Conservation (phyloP, 176 grass and related monocot species). For the sorghum (Sorghum bicolor) region Sorghum_bicolor_NCBIv3 NC_012871.2:57165001-57165500, state of each 20-base stretch:
- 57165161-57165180: constrained; percentile 5
- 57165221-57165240: background rate
- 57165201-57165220: constrained; percentile 3
- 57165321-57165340: background rate
- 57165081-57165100: constrained; percentile 10
- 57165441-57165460: constrained; percentile 76
- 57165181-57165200: constrained; percentile 1
- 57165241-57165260: background rate
- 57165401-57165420: constrained; percentile 90
- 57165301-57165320: background rate
- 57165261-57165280: constrained; percentile 13
- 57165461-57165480: constrained; percentile 78
- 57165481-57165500: constrained; percentile 99
- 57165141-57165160: background rate
- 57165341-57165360: background rate
- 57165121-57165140: background rate
- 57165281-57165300: background rate
- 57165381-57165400: constrained; percentile 64
- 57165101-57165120: constrained; percentile 5
- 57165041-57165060: constrained; percentile 24
- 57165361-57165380: background rate
- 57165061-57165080: constrained; percentile 36
- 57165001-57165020: constrained; percentile 28
- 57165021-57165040: constrained; percentile 35
- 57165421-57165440: constrained; percentile 93